Evolutionary conservation across 1,284 basidiomycete species (phyloP).

Genomic region (Ceratobasidium sp.): DNA sequence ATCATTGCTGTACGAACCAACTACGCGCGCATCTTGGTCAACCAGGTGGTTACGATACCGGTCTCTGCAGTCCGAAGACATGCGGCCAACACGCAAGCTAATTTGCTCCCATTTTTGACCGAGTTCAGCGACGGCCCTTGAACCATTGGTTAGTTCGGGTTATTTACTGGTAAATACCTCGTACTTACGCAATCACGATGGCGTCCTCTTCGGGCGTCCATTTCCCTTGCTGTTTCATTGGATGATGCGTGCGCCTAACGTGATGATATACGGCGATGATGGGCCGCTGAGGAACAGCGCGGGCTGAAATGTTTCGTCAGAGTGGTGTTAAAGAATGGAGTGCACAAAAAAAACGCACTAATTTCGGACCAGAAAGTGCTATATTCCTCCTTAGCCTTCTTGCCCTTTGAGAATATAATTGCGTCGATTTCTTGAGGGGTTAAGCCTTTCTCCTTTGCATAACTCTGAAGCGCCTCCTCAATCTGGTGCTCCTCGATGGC

Average conservation of each 20-base stretch:
- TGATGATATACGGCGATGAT: conserved; percentile 82
- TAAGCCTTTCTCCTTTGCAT: conserved; percentile 58
- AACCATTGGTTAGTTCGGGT: background rate
- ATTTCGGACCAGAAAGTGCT: conserved; percentile 75
- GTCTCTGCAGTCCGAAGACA: conserved; percentile 80
- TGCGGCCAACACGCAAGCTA: conserved; percentile 67
- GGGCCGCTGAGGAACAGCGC: conserved; percentile 70
- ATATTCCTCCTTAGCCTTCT: conserved; percentile 59
- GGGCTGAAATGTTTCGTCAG: conserved; percentile 55
- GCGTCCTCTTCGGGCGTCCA: conserved; percentile 75
- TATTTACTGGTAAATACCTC: background rate
- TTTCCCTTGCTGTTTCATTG: conserved; percentile 67
- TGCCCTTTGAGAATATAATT: conserved; percentile 68
- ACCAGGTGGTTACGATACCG: conserved; percentile 78
- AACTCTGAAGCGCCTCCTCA: conserved; percentile 65
- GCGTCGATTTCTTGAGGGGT: conserved; percentile 47
- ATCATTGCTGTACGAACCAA: conserved; percentile 53
- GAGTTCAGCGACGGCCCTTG: conserved; percentile 66
- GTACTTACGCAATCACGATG: conserved; percentile 62
- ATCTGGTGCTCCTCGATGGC: conserved; percentile 72
- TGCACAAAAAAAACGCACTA: conserved; percentile 56
- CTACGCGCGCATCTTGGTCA: conserved; percentile 61
- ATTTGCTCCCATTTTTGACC: conserved; percentile 83
- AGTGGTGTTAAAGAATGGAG: conserved; percentile 14
- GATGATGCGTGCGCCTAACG: conserved; percentile 70